phyloP scores from a whole-genome alignment of 306 rosid genomes.

The Canavalia gladiata region DNA sequence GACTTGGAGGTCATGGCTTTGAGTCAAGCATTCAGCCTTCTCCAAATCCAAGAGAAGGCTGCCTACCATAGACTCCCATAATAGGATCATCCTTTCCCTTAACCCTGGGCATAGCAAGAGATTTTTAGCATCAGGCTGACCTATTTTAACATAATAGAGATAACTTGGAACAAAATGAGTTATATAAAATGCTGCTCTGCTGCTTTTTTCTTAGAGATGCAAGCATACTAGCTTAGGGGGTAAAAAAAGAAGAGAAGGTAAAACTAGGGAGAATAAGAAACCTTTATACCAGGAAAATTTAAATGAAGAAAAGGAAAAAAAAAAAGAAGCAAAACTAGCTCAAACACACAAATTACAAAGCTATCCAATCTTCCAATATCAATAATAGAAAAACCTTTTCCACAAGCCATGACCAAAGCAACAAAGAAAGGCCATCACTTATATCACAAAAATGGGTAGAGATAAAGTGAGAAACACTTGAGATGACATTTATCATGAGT shows the following conservation, averaged over 20 bases:
- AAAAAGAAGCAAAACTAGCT: not conserved
- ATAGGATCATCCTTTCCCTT: slow-evolving; percentile 7
- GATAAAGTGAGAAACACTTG: not conserved
- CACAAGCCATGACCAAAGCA: not conserved
- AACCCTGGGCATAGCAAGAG: slow-evolving; percentile 5
- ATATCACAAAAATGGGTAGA: not conserved
- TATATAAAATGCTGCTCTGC: not conserved
- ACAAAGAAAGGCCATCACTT: not conserved
- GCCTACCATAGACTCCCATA: not conserved
- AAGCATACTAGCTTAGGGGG: not conserved
- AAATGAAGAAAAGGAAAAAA: not conserved
- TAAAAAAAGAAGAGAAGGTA: not conserved
- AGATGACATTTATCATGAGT: not conserved
- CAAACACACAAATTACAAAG: slow-evolving; percentile 5
- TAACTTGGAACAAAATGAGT: not conserved
- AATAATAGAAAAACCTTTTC: not conserved
- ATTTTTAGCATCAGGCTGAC: not conserved
- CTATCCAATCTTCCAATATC: not conserved
- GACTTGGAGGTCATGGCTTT: not conserved
- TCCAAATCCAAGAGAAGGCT: not conserved
- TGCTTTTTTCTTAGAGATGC: not conserved
- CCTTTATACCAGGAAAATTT: not conserved
- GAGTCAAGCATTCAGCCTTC: not conserved
- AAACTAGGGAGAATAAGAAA: slow-evolving; percentile 9
- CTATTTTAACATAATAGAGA: slow-evolving; percentile 13